Evolutionary conservation across 2,329 filamentous ascomycete genomes (phyloP).

Genomic region (Dendryphion nanum): DNA sequence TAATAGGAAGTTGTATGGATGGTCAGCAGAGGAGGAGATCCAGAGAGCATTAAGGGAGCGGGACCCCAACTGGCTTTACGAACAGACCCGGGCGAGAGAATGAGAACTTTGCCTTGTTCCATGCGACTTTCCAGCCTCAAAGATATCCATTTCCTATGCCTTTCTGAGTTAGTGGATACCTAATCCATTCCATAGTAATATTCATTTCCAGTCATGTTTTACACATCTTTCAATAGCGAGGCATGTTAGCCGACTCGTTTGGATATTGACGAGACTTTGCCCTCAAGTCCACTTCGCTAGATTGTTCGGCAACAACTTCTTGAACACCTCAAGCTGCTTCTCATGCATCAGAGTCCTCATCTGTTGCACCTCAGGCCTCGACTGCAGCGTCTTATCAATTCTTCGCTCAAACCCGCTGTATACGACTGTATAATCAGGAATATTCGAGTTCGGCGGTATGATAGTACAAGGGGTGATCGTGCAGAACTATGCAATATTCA

Average conservation of each 20-base stretch:
- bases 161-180: no score
- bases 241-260: no score
- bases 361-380: conserved; percentile 27
- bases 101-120: no score
- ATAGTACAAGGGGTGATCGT: conserved; percentile 41
- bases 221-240: no score
- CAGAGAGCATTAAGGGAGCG: conserved; percentile 5
- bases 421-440: conserved; percentile 48
- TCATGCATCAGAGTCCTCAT: conserved; percentile 28
- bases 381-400: conserved; percentile 39
- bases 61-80: neutral
- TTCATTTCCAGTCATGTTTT: no score
- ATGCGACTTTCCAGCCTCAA: no score
- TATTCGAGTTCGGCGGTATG: conserved; percentile 34
- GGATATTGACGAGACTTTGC: no score
- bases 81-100: no score
- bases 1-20: conserved; percentile 12
- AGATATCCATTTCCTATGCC: no score
- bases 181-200: no score
- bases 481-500: conserved; percentile 36
- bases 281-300: conserved; percentile 32
- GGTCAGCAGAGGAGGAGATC: conserved; percentile 12
- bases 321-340: conserved; percentile 37
- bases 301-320: conserved; percentile 35
- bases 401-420: conserved; percentile 40